Evolutionary conservation across 257 asterid species (phyloP).

Genomic region (Solanum bulbocastanum): DNA sequence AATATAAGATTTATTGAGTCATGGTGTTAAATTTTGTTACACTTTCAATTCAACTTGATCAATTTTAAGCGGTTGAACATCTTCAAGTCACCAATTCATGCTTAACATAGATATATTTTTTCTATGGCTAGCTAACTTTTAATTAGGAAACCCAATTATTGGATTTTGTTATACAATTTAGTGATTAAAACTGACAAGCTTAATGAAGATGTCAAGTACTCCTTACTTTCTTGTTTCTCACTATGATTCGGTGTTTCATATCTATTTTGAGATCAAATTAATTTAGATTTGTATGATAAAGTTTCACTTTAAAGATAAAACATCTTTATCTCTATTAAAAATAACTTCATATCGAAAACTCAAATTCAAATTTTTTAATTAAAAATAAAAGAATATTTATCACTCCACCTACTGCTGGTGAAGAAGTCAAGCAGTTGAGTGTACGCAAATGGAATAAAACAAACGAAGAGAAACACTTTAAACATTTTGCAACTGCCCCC

Average conservation of each 20-base stretch:
- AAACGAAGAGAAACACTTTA: neutral
- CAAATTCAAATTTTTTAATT: rapidly evolving
- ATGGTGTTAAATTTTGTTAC: neutral
- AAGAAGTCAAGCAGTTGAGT: neutral
- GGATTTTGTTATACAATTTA: neutral
- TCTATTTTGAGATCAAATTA: neutral
- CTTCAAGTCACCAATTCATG: neutral
- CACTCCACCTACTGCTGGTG: neutral
- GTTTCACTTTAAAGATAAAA: neutral
- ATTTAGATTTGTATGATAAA: neutral
- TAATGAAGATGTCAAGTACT: neutral
- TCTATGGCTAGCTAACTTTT: neutral
- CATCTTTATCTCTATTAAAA: rapidly evolving
- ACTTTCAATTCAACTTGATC: neutral
- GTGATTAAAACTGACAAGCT: neutral
- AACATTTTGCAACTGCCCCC: neutral
- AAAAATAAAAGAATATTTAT: neutral
- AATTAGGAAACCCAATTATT: neutral
- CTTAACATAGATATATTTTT: neutral
- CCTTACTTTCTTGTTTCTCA: neutral
- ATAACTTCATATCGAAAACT: rapidly evolving
- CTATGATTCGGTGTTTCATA: neutral
- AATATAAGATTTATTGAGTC: neutral
- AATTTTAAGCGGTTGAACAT: neutral
- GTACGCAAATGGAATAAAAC: neutral